These are phyloP conservation scores for Ogataea pini DNA, from an alignment of 805 yeast genomes.

Conservation along the genomic window DNA sequence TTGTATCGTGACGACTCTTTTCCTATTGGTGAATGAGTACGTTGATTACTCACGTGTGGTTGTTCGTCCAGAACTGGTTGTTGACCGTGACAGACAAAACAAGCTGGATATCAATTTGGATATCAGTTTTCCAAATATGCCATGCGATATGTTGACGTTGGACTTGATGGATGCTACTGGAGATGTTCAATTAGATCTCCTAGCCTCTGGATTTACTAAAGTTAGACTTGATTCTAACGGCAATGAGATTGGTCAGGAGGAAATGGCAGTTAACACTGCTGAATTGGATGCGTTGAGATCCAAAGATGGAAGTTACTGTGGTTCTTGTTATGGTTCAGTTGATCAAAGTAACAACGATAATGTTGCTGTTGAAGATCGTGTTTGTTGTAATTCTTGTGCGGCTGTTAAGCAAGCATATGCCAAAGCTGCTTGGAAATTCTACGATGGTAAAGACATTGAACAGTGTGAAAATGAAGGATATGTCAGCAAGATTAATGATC, in stretches of 20 bases:
- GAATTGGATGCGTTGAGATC: slow-evolving; percentile 24
- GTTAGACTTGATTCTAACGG: slow-evolving; percentile 63
- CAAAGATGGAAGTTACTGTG: slow-evolving; percentile 59
- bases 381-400: slow-evolving; percentile 85
- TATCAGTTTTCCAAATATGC: slow-evolving; percentile 77
- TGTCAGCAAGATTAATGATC: slow-evolving; percentile 57
- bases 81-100: slow-evolving; percentile 77
- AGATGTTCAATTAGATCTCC: slow-evolving; percentile 73
- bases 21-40: slow-evolving; percentile 76
- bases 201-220: slow-evolving; percentile 69
- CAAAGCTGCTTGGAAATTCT: slow-evolving; percentile 80
- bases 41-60: slow-evolving; percentile 65
- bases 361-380: slow-evolving; percentile 40
- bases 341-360: slow-evolving; percentile 54
- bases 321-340: slow-evolving; percentile 86
- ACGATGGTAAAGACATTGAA: slow-evolving; percentile 80
- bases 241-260: slow-evolving; percentile 40
- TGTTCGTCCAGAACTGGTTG: slow-evolving; percentile 80
- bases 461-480: slow-evolving; percentile 93
- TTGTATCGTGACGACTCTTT: slow-evolving; percentile 59
- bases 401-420: slow-evolving; percentile 81
- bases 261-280: slow-evolving; percentile 42
- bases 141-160: slow-evolving; percentile 78
- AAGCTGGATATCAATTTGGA: slow-evolving; percentile 79
- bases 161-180: slow-evolving; percentile 92